phyloP scores from a whole-genome alignment of 306 rosid genomes.

The Lagenaria siceraria region DNA sequence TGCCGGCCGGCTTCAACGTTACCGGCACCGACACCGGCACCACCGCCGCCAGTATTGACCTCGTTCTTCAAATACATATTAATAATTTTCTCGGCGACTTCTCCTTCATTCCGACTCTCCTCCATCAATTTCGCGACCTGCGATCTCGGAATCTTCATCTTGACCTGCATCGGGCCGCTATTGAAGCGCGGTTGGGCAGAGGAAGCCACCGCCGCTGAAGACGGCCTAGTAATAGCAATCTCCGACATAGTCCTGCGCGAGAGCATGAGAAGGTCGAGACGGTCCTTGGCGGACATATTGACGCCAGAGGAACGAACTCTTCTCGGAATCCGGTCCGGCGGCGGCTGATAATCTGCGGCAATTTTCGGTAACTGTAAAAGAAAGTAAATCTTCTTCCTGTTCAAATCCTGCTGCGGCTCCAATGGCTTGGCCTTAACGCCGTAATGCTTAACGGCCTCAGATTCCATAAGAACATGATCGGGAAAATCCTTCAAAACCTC shows the following conservation, averaged over 20 bases:
- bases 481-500: slow-evolving; percentile 60
- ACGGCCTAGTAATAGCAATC: slow-evolving; percentile 14
- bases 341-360: not conserved
- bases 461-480: slow-evolving; percentile 48
- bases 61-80: not conserved
- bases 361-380: slow-evolving; percentile 40
- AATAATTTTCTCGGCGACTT: slow-evolving; percentile 56
- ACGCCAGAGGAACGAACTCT: slow-evolving; percentile 56
- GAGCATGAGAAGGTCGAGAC: slow-evolving; percentile 73
- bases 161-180: slow-evolving; percentile 35
- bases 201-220: not conserved
- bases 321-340: slow-evolving; percentile 4
- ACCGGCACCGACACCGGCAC: not conserved
- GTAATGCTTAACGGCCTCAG: slow-evolving; percentile 47
- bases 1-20: not conserved
- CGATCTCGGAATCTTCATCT: slow-evolving; percentile 61
- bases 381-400: slow-evolving; percentile 47
- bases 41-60: not conserved
- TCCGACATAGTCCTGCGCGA: slow-evolving; percentile 64
- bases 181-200: not conserved
- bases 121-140: slow-evolving; percentile 53
- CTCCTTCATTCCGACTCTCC: slow-evolving; percentile 39
- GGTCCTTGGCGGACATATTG: slow-evolving; percentile 56
- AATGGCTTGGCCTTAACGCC: slow-evolving; percentile 67
- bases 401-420: slow-evolving; percentile 45